phyloP scores from a whole-genome alignment of 345 rosid species.

The Hevea brasiliensis region DNA sequence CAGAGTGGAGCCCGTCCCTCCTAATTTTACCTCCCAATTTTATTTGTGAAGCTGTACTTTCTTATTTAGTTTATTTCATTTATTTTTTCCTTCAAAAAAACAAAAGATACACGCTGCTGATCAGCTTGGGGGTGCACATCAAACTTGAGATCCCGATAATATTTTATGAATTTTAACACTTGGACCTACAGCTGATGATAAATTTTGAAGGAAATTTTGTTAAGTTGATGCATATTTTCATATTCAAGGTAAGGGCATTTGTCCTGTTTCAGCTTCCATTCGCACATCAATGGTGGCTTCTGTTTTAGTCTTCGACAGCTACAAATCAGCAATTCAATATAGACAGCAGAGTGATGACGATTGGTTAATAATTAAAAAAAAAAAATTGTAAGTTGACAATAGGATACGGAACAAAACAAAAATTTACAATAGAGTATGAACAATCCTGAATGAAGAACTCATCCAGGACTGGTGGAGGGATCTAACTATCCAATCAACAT shows the following conservation, averaged over 20 bases:
- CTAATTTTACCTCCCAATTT: no score
- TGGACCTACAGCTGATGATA: neutral
- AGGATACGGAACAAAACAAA: neutral
- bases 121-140: neutral
- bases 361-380: no score
- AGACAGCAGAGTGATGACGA: neutral
- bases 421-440: neutral
- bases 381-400: neutral
- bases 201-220: neutral
- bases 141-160: neutral
- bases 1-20: no score
- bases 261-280: neutral
- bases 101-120: neutral
- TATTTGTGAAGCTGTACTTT: no score
- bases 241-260: neutral
- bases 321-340: conserved; percentile 18
- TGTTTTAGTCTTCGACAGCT: neutral
- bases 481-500: no score
- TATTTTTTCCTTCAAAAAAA: no score
- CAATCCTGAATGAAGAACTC: neutral
- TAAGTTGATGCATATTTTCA: neutral
- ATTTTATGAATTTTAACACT: neutral
- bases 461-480: no score
- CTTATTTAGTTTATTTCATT: no score
- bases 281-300: conserved; percentile 2